Conservation (phyloP, 2,329 filamentous ascomycete genomes). For the Pestalotiopsis sp. region DNA sequence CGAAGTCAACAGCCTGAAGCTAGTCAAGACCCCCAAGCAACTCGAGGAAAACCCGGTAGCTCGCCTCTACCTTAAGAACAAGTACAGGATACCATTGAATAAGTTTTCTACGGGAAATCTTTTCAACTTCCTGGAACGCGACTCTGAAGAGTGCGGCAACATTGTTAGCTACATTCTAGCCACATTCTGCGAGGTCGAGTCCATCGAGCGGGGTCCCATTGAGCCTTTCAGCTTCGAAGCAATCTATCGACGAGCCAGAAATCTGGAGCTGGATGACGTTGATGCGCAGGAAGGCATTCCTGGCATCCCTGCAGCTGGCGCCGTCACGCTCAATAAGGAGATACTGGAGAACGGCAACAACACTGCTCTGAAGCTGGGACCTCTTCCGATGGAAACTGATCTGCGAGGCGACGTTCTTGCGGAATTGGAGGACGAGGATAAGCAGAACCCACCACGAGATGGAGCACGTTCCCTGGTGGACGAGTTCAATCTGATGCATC, state of each 20-base stretch:
- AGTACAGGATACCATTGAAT: slow-evolving; percentile 89
- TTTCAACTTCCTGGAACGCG: slow-evolving; percentile 87
- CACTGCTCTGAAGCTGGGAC: slow-evolving; percentile 72
- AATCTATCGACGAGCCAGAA: slow-evolving; percentile 60
- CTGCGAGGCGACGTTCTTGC: slow-evolving; percentile 83
- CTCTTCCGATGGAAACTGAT: slow-evolving; percentile 80
- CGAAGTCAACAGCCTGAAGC: slow-evolving; percentile 75
- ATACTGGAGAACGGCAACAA: slow-evolving; percentile 58
- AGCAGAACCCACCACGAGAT: slow-evolving; percentile 69
- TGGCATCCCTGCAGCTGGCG: slow-evolving; percentile 59
- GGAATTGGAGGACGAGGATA: slow-evolving; percentile 84
- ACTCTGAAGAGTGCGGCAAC: slow-evolving; percentile 77
- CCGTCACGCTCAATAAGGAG: slow-evolving; percentile 56
- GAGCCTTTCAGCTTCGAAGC: slow-evolving; percentile 66
- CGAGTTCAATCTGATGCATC: slow-evolving; percentile 78
- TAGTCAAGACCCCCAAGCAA: slow-evolving; percentile 77
- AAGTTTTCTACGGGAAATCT: slow-evolving; percentile 80
- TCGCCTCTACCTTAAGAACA: slow-evolving; percentile 81
- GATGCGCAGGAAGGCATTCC: slow-evolving; percentile 69
- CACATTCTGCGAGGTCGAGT: slow-evolving; percentile 59
- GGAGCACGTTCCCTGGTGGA: slow-evolving; percentile 79
- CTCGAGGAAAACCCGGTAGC: slow-evolving; percentile 75
- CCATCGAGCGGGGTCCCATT: slow-evolving; percentile 62
- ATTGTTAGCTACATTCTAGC: slow-evolving; percentile 77
- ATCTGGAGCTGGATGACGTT: slow-evolving; percentile 63